These are phyloP conservation scores for Kazachstania bromeliacearum DNA, from an alignment of 805 yeast species.

Conservation along the genomic window DNA sequence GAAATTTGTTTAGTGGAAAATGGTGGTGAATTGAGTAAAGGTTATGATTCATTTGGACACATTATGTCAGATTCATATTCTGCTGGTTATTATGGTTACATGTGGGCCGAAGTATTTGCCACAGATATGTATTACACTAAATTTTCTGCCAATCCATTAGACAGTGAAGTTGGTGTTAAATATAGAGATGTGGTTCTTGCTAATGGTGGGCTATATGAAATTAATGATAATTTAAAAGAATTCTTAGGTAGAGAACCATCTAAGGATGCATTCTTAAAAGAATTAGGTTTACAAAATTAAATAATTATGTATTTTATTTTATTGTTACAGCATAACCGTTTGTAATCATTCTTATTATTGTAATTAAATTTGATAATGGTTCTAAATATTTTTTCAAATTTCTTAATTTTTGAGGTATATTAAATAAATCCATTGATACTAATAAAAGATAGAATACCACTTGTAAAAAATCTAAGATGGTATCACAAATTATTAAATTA, in stretches of 20 bases:
- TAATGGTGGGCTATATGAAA: constrained; percentile 68
- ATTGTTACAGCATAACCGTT: constrained; percentile 4
- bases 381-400: constrained; percentile 14
- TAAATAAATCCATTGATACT: constrained; percentile 14
- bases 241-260: constrained; percentile 70
- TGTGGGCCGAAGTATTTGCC: constrained; percentile 82
- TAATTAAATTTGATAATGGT: constrained; percentile 16
- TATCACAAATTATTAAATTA: constrained; percentile 10
- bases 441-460: constrained; percentile 17
- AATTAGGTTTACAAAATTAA: constrained; percentile 38
- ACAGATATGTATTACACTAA: constrained; percentile 68
- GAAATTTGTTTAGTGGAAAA: constrained; percentile 50
- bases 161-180: constrained; percentile 46
- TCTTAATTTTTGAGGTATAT: constrained; percentile 3
- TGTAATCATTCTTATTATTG: constrained; percentile 15
- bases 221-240: constrained; percentile 51
- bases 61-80: constrained; percentile 75
- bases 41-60: constrained; percentile 73
- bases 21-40: constrained; percentile 49
- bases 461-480: constrained; percentile 21
- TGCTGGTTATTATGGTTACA: constrained; percentile 77
- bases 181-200: constrained; percentile 63
- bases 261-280: constrained; percentile 61
- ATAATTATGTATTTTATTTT: neutral
- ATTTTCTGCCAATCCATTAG: constrained; percentile 61